Evolutionary conservation across 345 rosid genomes (phyloP), one percentile per base, ranked within the genome.

Genomic region (Gossypium rotundifolium): DNA sequence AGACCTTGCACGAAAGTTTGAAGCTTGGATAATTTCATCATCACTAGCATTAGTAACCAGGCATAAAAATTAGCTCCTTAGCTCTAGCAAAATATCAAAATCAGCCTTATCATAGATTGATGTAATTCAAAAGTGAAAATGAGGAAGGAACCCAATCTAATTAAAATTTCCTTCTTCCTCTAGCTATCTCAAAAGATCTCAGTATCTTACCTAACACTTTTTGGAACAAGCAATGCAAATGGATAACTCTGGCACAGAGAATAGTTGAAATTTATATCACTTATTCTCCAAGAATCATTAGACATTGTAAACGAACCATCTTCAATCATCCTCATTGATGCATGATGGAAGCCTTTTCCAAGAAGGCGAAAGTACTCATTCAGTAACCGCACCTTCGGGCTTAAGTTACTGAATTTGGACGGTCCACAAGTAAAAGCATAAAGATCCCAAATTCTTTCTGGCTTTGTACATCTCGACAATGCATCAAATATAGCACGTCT

Each of bases 281-380:
- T 89, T 77, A 95, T 91, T 85, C 98, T 93, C 99, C 97, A 95
- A 71, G 83, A 78, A 53, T 90, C 92, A 87, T 90, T 95, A 78
- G 90, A 91, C 75, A 85, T 17, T 72, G 88, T 59, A 79, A 87
- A 95, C 5, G 94, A 88, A 12, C 87, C 85, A 17, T 84, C 80
- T 78, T 90, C 90, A 76, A 93, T 84, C 93, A 93, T 87, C 53
- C 78, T 77, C 85, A 74, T 87, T 51, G 99, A 87, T 46, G 97
- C 94, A 75, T 45, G 78, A 70, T 22, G 61, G 55, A 89, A 86
- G 70, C 84, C 74, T 81, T 80, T 86, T 76, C 96, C 93, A 59
- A 95, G 87, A 78, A 93, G 97, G 74, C 98, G 98, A 71, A 93
- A 91, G 78, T 90, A 95, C 83, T 95, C 99, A 81, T 88, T 88